Evolutionary conservation across 352 stramenopile genomes (phyloP).

Genomic region (Phytopythium ostracodes): DNA sequence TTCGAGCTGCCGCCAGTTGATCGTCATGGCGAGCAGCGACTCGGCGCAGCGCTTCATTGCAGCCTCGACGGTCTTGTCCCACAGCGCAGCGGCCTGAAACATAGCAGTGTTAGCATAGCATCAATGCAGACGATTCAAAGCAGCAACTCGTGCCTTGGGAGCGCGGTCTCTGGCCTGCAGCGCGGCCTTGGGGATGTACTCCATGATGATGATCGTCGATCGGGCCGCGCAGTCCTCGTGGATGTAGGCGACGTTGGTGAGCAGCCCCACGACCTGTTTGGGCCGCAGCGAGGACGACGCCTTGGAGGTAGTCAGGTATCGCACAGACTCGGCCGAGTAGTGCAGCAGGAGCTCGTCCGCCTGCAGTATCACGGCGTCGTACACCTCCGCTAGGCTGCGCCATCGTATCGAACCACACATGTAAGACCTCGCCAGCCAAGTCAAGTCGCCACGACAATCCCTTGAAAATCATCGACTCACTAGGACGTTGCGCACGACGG

Average conservation of each 20-base stretch:
- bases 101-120: background rate
- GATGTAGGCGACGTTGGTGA: conserved; percentile 71
- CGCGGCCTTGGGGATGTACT: conserved; percentile 44
- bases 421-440: background rate
- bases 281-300: conserved; percentile 48
- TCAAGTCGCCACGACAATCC: background rate
- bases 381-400: conserved; percentile 47
- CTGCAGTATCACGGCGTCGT: conserved; percentile 52
- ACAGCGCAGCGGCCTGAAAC: conserved; percentile 41
- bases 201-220: conserved; percentile 46
- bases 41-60: conserved; percentile 58
- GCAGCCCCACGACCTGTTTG: conserved; percentile 62
- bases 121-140: background rate
- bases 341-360: conserved; percentile 57
- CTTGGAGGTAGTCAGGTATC: conserved; percentile 65
- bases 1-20: conserved; percentile 62
- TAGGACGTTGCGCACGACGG: conserved; percentile 75
- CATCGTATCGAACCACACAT: background rate
- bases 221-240: conserved; percentile 55
- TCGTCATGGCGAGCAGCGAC: conserved; percentile 66
- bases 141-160: conserved; percentile 23
- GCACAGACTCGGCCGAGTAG: conserved; percentile 53
- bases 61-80: conserved; percentile 40
- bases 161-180: conserved; percentile 41
- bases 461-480: conserved; percentile 22